Evolutionary conservation across 441 rosid genomes (phyloP).

Genomic region (Gossypium gossypioides): DNA sequence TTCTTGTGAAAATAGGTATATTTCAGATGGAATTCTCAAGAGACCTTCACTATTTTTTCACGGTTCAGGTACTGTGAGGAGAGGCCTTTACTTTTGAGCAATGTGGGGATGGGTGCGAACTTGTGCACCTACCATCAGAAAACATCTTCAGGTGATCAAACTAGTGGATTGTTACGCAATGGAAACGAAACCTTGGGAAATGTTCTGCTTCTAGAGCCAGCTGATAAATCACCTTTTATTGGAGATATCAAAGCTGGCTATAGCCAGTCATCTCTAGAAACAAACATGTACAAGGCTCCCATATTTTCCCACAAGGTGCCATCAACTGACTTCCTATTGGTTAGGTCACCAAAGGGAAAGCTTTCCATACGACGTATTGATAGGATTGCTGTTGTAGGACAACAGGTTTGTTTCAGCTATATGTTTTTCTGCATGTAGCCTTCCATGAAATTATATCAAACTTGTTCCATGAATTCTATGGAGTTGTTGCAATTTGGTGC

Average conservation of each 20-base stretch:
- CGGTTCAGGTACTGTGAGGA: conserved; percentile 84
- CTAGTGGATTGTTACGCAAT: conserved; percentile 41
- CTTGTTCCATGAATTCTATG: conserved; percentile 1
- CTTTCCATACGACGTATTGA: conserved; percentile 90
- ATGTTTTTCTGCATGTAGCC: background rate
- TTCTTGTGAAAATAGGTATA: background rate
- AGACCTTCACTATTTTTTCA: conserved; percentile 1
- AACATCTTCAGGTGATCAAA: conserved; percentile 67
- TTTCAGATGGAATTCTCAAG: conserved; percentile 4
- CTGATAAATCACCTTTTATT: conserved; percentile 92
- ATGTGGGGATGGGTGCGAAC: conserved; percentile 96
- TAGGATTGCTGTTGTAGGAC: conserved; percentile 83
- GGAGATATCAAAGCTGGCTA: conserved; percentile 82
- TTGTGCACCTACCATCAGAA: conserved; percentile 91
- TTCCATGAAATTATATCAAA: conserved; percentile 18
- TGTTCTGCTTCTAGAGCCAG: conserved; percentile 63
- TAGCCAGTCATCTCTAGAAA: conserved; percentile 77
- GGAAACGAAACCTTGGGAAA: conserved; percentile 61
- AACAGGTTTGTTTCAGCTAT: conserved; percentile 57
- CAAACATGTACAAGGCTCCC: conserved; percentile 96
- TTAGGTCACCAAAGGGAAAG: conserved; percentile 94
- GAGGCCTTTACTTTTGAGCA: conserved; percentile 84
- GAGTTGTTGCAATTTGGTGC: conserved; percentile 10
- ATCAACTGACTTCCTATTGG: conserved; percentile 77
- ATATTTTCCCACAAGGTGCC: conserved; percentile 76